Percentiles rank a stretch among this genome's conserved stretches.
Conservation (phyloP, 805 yeast species). For the Candida adriatica region DNA sequence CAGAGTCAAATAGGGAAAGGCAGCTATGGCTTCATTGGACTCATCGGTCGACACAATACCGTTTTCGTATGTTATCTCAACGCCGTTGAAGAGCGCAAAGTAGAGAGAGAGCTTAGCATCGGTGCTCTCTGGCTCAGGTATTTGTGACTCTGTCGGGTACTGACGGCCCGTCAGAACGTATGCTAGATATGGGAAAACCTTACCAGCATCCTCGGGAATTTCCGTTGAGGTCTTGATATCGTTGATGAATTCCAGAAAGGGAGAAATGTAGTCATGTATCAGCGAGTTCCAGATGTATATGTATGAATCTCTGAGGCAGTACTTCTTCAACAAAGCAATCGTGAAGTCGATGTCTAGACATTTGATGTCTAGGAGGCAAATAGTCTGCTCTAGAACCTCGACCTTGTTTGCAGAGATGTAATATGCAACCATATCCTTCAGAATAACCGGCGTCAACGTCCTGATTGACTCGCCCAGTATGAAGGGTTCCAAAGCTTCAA, state of each 20-base stretch:
- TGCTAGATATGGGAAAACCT: constrained; percentile 55
- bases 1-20: constrained; percentile 64
- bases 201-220: too few species aligned
- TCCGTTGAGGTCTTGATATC: constrained; percentile 21
- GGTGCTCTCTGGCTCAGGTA: constrained; percentile 28
- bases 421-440: constrained; percentile 52
- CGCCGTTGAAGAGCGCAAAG: constrained; percentile 53
- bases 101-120: constrained; percentile 47
- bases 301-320: constrained; percentile 53
- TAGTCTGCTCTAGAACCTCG: constrained; percentile 52
- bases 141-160: constrained; percentile 61
- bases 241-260: constrained; percentile 53
- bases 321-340: constrained; percentile 48
- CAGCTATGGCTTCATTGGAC: constrained; percentile 32
- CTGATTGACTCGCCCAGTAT: constrained; percentile 40
- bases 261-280: constrained; percentile 64
- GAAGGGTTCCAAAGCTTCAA: constrained; percentile 44
- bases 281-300: constrained; percentile 67
- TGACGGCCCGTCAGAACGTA: constrained; percentile 70
- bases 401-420: constrained; percentile 36
- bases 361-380: constrained; percentile 61
- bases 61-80: constrained; percentile 25
- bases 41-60: constrained; percentile 29
- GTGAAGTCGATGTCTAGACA: constrained; percentile 77
- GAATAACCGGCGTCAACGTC: constrained; percentile 53